A percentile compares a stretch with the other conserved stretches of the same genome.
Conservation (phyloP, 495 filamentous ascomycete species). For the Xylaria sp. region DNA sequence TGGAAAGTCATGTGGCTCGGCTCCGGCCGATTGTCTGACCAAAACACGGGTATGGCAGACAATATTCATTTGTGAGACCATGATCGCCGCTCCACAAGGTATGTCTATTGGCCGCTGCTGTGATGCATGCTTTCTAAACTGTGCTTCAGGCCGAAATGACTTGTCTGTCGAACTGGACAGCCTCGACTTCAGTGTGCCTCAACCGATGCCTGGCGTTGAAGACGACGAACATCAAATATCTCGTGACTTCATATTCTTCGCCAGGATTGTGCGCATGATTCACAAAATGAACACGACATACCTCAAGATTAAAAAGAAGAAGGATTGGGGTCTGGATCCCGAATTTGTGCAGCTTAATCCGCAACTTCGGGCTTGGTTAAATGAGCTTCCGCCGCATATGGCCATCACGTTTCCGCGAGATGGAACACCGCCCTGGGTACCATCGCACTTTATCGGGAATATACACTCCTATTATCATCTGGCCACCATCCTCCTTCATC, state of each 20-base stretch:
- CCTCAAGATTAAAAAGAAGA: constrained; percentile 77
- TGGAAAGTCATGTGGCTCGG: constrained; percentile 71
- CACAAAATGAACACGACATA: constrained; percentile 78
- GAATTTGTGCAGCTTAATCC: constrained; percentile 81
- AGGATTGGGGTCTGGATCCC: constrained; percentile 90
- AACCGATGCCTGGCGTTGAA: constrained; percentile 70
- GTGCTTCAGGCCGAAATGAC: constrained; percentile 74
- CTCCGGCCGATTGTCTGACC: constrained; percentile 75
- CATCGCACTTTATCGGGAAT: constrained; percentile 90
- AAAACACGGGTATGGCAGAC: constrained; percentile 93
- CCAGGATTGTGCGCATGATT: constrained; percentile 78
- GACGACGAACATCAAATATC: constrained; percentile 78
- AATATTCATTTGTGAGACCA: constrained; percentile 84
- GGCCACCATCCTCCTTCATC: constrained; percentile 83
- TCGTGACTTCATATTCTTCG: constrained; percentile 82
- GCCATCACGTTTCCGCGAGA: constrained; percentile 79
- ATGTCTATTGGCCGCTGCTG: constrained; percentile 26
- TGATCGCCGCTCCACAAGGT: constrained; percentile 97
- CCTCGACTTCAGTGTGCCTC: constrained; percentile 75
- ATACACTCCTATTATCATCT: constrained; percentile 93
- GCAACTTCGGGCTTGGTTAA: constrained; percentile 74
- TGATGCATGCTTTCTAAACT: constrained; percentile 38
- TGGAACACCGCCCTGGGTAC: constrained; percentile 82
- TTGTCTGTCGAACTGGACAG: constrained; percentile 76
- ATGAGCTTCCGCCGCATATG: constrained; percentile 78